Base-by-base conservation (phyloP, 2,329 filamentous ascomycete species). In the Arthrinium phaeospermum region DNA sequence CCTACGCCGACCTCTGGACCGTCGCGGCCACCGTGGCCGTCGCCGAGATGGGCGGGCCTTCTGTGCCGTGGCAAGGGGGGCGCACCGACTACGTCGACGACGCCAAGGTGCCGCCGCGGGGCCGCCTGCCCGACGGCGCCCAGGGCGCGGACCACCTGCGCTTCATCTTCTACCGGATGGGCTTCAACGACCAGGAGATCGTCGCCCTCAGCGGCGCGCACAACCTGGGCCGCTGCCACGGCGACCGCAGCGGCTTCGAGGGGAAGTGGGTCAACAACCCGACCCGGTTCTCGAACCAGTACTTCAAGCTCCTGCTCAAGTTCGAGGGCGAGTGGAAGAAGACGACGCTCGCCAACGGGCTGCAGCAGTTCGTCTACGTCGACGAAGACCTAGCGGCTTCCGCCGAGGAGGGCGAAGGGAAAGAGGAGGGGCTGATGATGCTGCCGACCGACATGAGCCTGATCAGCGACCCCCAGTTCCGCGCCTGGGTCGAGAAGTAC, bases 141-240 rank as follows among this genome's bases (percentile, higher is more conserved):
- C 91, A 97, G 88, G 92, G 90, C 73, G 88, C 92, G 73, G 90
- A 91, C 79, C 96, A 98, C 85, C 89, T 98, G 78, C 92, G 96
- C 79, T 89, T 89, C 84, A 94, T 98, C 85, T 98, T 98, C 85
- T 89, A 91, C 82, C 94, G 96, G 81, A 98, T 98, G 96, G 95
- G 96, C 76, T 98, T 98, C 88, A 91, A 94, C 83, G 96, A 98
- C 85, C 93, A 92, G 79, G 95, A 98, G 85, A 98, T 98, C 82
- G 95, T 98, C 53, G 96, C 96, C 45, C 89, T 98, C 71, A 89
- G 88, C 30, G 95, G 94, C 76, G 94, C 93, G 67, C 94, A 97
- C 85, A 93, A 93, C 72, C 89, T 97, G 27, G 95, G 95, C 72
- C 93, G 95, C 76, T 96, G 93, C 75, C 78, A 81, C 71, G 51